Percentiles rank a stretch among this genome's conserved stretches.
Evolutionary conservation across 345 rosid genomes (phyloP).

Genomic region (Erucastrum elatum): DNA sequence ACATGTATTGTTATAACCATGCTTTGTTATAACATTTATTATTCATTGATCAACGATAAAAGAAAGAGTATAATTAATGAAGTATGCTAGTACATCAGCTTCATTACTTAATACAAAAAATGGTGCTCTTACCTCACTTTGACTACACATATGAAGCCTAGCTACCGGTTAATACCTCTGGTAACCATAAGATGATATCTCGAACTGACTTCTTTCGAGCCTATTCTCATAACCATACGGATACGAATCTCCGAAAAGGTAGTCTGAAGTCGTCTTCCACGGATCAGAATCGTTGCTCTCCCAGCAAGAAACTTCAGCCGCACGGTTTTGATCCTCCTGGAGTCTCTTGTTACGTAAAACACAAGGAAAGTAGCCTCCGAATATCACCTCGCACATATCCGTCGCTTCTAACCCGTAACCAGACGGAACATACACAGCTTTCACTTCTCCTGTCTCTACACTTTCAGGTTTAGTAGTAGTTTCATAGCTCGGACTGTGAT

Average conservation of each 20-base stretch:
- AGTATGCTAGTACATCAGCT: too few species aligned
- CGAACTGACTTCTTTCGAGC: conserved; percentile 16
- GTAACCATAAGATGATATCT: conserved; percentile 30
- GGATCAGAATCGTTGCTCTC: conserved; percentile 35
- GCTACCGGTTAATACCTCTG: conserved; percentile 17
- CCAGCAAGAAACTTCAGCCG: conserved; percentile 24
- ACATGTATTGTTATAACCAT: too few species aligned
- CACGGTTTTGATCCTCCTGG: conserved; percentile 26
- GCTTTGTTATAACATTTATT: too few species aligned
- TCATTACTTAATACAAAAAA: neutral
- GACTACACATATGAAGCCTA: neutral
- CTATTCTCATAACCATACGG: conserved; percentile 48
- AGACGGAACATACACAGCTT: conserved; percentile 50
- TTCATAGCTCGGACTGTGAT: conserved; percentile 14
- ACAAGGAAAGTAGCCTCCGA: conserved; percentile 86
- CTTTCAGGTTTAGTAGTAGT: neutral
- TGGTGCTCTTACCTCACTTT: neutral
- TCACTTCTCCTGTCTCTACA: conserved; percentile 30
- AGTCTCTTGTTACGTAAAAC: conserved; percentile 40
- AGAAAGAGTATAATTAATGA: too few species aligned
- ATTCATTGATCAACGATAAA: too few species aligned
- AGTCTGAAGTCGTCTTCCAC: conserved; percentile 66
- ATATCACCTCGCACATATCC: conserved; percentile 76
- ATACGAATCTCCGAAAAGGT: conserved; percentile 63
- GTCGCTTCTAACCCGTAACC: conserved; percentile 79